These are phyloP conservation scores for Lasiosphaeria miniovina DNA, from an alignment of 495 filamentous ascomycete genomes.

Conservation along the genomic window DNA sequence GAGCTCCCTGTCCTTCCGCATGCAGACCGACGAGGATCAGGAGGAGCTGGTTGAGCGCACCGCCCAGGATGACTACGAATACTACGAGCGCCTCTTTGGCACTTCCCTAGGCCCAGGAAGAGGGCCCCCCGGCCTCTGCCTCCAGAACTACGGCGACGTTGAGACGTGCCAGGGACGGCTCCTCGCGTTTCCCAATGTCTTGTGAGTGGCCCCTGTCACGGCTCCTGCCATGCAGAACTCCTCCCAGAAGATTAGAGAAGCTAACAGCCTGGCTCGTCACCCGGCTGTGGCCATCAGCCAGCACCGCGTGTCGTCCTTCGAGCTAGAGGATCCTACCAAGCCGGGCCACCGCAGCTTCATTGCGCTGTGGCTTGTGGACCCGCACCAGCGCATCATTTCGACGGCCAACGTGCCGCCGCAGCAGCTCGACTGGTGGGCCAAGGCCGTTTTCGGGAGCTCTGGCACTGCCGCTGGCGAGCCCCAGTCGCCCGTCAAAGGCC, in stretches of 20 bases:
- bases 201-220: constrained; percentile 9
- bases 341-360: constrained; percentile 56
- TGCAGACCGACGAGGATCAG: constrained; percentile 33
- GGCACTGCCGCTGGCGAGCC: not conserved
- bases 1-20: constrained; percentile 53
- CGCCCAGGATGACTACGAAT: constrained; percentile 23
- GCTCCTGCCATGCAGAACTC: not conserved
- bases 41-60: not conserved
- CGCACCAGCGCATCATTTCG: constrained; percentile 45
- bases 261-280: not conserved
- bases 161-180: constrained; percentile 33
- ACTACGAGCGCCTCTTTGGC: constrained; percentile 27
- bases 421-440: constrained; percentile 41
- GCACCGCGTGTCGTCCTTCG: constrained; percentile 50
- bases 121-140: not conserved
- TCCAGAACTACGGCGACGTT: constrained; percentile 34
- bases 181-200: constrained; percentile 39
- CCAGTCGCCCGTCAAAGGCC: not conserved
- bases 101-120: not conserved
- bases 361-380: constrained; percentile 58
- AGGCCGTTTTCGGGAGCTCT: constrained; percentile 19
- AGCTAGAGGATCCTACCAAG: constrained; percentile 44
- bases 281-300: constrained; percentile 27
- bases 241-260: not conserved
- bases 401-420: constrained; percentile 59